These are phyloP conservation scores for Fraxinus angustifolia DNA, from an alignment of 305 asterid species.

Conservation along the genomic window DNA sequence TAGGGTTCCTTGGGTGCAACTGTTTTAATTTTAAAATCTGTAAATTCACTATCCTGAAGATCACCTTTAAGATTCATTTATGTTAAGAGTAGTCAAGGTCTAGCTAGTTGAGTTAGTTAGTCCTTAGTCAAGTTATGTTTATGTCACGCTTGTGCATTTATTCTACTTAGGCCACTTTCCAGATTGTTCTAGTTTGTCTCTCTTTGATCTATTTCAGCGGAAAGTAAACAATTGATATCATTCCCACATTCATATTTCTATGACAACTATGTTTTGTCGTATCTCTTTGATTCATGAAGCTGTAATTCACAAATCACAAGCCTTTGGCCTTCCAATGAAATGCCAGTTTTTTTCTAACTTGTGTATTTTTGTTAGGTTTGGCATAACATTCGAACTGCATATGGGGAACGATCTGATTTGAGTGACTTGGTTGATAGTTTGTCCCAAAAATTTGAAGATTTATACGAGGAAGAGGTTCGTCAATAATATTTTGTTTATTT, in stretches of 20 bases:
- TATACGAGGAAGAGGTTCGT: constrained; percentile 74
- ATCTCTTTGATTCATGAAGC: background rate
- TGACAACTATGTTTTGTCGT: background rate
- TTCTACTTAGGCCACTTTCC: background rate
- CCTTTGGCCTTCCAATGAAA: background rate
- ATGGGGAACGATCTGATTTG: constrained; percentile 60
- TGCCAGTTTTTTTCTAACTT: constrained; percentile 21
- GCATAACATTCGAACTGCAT: constrained; percentile 66
- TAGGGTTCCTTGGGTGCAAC: background rate
- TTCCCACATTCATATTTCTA: background rate
- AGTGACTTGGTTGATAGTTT: constrained; percentile 55
- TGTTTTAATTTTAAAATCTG: background rate
- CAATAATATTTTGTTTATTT: constrained; percentile 16
- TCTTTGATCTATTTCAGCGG: background rate
- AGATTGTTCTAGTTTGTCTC: background rate
- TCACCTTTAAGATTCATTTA: background rate
- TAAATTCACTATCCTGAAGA: background rate
- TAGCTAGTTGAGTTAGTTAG: background rate
- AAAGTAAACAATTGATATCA: background rate
- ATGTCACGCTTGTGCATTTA: background rate
- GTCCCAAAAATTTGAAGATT: constrained; percentile 62
- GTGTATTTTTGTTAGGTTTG: constrained; percentile 52
- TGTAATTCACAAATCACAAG: background rate
- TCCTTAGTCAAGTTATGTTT: background rate
- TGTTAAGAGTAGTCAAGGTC: background rate